phyloP scores from a whole-genome alignment of 2,329 filamentous ascomycete species.

The Penicillium sp. region DNA sequence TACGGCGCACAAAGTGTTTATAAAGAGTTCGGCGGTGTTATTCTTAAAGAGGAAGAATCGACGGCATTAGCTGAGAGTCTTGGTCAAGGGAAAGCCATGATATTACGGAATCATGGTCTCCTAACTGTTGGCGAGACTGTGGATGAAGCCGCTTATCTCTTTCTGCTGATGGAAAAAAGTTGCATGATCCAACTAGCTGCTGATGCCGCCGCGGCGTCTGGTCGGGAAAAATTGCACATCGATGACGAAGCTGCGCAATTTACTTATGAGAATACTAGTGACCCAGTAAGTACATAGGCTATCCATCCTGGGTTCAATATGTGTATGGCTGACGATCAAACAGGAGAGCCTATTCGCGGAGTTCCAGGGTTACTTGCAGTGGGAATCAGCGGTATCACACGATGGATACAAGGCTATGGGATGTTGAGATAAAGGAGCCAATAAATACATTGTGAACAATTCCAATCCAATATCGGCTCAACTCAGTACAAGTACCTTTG shows the following conservation, averaged over 20 bases:
- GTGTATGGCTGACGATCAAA: background rate
- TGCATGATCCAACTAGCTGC: slow-evolving; percentile 67
- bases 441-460: too few relatives aligned
- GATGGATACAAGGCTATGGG: background rate
- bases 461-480: background rate
- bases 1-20: slow-evolving; percentile 43
- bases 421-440: background rate
- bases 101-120: slow-evolving; percentile 71
- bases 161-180: slow-evolving; percentile 66
- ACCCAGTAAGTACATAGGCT: background rate
- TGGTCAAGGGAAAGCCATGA: slow-evolving; percentile 61
- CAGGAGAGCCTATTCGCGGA: background rate
- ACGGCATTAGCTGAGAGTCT: slow-evolving; percentile 63
- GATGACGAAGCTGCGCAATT: slow-evolving; percentile 47
- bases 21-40: slow-evolving; percentile 30
- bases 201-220: slow-evolving; percentile 62
- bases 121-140: slow-evolving; percentile 70
- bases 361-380: background rate
- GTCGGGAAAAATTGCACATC: slow-evolving; percentile 54
- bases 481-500: background rate
- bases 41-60: slow-evolving; percentile 64
- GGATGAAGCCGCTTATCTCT: slow-evolving; percentile 71
- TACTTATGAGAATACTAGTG: background rate
- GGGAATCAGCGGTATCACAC: background rate
- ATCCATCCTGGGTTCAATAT: too few relatives aligned